Conservation (phyloP, 305 asterid species). For the Plantago lanceolata region DNA sequence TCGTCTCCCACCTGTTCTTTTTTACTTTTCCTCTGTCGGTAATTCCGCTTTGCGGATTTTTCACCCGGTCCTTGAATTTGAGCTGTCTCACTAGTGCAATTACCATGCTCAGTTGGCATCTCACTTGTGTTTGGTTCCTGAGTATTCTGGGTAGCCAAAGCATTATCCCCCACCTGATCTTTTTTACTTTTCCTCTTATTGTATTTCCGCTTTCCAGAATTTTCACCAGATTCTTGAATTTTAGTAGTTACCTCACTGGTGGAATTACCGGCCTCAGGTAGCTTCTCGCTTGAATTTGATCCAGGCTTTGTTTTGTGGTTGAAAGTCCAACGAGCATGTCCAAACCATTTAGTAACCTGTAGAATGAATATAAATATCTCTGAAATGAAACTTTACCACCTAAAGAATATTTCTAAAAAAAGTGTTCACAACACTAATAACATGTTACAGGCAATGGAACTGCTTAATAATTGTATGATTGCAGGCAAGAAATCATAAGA, state of each 20-base stretch:
- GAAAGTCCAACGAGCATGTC: slow-evolving; percentile 78
- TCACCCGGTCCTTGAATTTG: slow-evolving; percentile 11
- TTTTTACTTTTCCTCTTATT: slow-evolving; percentile 27
- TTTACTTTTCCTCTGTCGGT: slow-evolving; percentile 28
- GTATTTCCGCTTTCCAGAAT: slow-evolving; percentile 23
- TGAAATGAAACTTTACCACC: neutral
- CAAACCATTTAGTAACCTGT: slow-evolving; percentile 85
- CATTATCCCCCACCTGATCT: slow-evolving; percentile 20
- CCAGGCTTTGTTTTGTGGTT: slow-evolving; percentile 49
- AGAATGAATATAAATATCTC: slow-evolving; percentile 6
- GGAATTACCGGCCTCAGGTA: slow-evolving; percentile 29
- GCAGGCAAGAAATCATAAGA: slow-evolving; percentile 9
- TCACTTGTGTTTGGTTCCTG: slow-evolving; percentile 33
- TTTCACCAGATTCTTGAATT: slow-evolving; percentile 15
- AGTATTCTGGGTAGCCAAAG: slow-evolving; percentile 4
- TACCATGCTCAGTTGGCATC: slow-evolving; percentile 34
- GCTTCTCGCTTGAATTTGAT: slow-evolving; percentile 33
- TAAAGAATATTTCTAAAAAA: neutral
- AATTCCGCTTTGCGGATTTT: slow-evolving; percentile 22
- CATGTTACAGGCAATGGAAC: neutral
- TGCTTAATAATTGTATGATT: neutral
- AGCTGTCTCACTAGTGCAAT: slow-evolving; percentile 3
- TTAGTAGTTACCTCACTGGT: neutral
- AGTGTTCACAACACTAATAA: neutral
- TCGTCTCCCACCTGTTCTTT: slow-evolving; percentile 19